These are phyloP conservation scores for Cenchrus fungigraminus DNA, from an alignment of 176 grass and related monocot genomes.

Conservation along the genomic window DNA sequence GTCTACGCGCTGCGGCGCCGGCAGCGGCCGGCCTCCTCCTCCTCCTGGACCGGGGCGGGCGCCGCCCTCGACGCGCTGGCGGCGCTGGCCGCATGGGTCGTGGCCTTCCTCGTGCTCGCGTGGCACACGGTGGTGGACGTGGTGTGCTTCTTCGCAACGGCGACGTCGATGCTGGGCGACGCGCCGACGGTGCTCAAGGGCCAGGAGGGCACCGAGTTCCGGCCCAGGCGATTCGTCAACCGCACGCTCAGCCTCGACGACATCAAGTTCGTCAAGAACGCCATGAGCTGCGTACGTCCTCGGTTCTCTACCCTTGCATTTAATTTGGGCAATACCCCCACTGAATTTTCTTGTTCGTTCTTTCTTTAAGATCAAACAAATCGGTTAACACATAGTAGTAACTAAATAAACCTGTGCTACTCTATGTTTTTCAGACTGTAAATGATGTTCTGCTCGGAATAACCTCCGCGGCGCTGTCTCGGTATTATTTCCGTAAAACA, in stretches of 20 bases:
- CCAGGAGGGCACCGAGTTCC: slow-evolving; percentile 59
- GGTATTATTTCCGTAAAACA: slow-evolving; percentile 66
- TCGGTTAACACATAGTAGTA: background rate
- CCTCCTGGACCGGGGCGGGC: background rate
- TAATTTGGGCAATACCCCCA: background rate
- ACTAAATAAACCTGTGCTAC: background rate
- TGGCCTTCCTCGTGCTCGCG: slow-evolving; percentile 41
- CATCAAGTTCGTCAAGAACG: slow-evolving; percentile 77
- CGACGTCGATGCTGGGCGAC: slow-evolving; percentile 45
- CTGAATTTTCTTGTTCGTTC: too few species aligned
- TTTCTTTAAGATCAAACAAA: background rate
- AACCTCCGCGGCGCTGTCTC: slow-evolving; percentile 64
- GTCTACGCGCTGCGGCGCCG: slow-evolving; percentile 27
- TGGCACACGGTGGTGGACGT: slow-evolving; percentile 76
- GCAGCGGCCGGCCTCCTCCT: slow-evolving; percentile 20
- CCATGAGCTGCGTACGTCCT: slow-evolving; percentile 64
- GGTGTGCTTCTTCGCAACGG: slow-evolving; percentile 46
- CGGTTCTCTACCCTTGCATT: background rate
- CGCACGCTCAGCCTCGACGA: slow-evolving; percentile 74
- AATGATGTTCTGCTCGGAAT: slow-evolving; percentile 89
- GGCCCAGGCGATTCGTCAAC: slow-evolving; percentile 70
- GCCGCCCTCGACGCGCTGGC: slow-evolving; percentile 1
- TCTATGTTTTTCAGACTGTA: slow-evolving; percentile 57
- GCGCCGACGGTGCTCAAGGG: slow-evolving; percentile 63
- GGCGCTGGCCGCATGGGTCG: slow-evolving; percentile 28